Conservation (phyloP, 345 rosid genomes). For the Theobroma cacao region DNA sequence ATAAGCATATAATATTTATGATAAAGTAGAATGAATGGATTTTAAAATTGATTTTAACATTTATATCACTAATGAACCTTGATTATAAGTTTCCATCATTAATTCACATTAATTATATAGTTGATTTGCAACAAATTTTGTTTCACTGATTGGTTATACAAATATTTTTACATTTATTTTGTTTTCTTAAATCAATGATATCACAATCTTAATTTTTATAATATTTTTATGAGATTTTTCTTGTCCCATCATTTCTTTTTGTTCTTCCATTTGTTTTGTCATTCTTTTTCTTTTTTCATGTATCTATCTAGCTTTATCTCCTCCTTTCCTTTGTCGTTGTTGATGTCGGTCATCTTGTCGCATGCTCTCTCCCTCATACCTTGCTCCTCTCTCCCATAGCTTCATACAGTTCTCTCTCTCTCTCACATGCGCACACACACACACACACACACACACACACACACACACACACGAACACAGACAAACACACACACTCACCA, state of each 20-base stretch:
- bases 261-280: no score
- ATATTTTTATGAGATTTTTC: background rate
- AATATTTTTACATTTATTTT: background rate
- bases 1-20: no score
- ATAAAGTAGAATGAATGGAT: background rate
- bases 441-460: no score
- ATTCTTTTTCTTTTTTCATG: no score
- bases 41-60: background rate
- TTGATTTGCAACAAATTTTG: background rate
- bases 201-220: background rate
- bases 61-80: background rate
- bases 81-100: no score
- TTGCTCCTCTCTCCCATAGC: background rate
- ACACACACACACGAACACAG: no score
- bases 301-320: no score
- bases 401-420: background rate
- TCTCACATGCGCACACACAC: no score
- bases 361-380: background rate
- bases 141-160: background rate
- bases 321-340: no score
- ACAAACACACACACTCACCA: background rate
- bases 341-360: background rate
- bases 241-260: no score
- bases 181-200: background rate
- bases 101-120: background rate